Evolutionary conservation across 345 rosid species (phyloP), one percentile per base, ranked within the genome.

Genomic region (Arabidopsis arenosa): DNA sequence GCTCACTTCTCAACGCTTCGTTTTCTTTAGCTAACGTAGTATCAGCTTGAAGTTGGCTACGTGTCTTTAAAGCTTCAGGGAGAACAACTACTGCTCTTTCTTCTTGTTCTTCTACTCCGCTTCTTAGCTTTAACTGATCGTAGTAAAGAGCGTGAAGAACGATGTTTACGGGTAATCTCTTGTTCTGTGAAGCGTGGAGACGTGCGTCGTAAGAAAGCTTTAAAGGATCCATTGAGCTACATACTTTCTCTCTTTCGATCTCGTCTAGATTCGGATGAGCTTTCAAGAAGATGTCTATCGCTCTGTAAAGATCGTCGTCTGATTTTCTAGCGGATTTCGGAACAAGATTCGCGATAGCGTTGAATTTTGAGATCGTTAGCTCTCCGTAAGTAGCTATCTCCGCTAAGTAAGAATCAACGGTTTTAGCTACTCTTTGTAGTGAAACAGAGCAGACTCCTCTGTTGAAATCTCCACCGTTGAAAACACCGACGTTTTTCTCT

Each of bases 151-250:
- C 90, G 56, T 95, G 96, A 7, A 95, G 79, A 26, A 95, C 97
- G 4, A 92, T 86, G 74, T 90, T 93, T 5, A 95, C 96, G 0
- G 99, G 99, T 37, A 95, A 68, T 21, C 99, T 81, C 78, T 95
- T 95, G 92, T 95, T 95, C 74, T 92, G 90, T 10, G 99, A 90
- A 23, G 99, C 99, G 61, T 95, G 99, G n/a, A 92, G 83, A 73
- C 99, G 85, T 12, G 99, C 99, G 68, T 92, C 96, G 74, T 88
- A 81, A 4, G 99, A 89, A 5, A 95, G 85, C 75, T 90, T 95
- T 44, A 95, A 66, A 7, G 97, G 85, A 21, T 95, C 99, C 97
- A 95, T 88, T 39, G 86, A 85, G 75, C 97, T 89, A 73, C 99
- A 95, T 0, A 84, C 87, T 75, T 95, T 95, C 81, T 95, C 99